phyloP scores from a whole-genome alignment of 2,329 filamentous ascomycete genomes.

The Exophiala xenobiotica region DNA sequence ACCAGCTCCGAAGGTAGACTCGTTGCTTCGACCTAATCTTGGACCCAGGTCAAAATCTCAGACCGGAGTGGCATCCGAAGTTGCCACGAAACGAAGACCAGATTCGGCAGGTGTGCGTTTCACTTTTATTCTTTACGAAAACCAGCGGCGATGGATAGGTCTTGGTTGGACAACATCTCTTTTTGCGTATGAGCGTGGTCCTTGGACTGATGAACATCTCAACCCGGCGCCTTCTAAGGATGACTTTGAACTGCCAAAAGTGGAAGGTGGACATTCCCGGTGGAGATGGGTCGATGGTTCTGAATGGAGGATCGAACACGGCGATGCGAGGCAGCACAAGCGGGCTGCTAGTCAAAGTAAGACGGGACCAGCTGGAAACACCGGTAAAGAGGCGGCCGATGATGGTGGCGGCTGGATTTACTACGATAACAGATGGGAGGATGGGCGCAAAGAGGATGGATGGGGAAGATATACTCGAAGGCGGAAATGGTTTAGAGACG shows the following conservation, averaged over 20 bases:
- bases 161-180: constrained; percentile 92
- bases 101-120: constrained; percentile 80
- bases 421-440: constrained; percentile 98
- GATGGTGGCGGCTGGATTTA: constrained; percentile 87
- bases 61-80: constrained; percentile 47
- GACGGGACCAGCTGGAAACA: constrained; percentile 26
- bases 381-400: constrained; percentile 43
- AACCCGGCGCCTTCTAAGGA: constrained; percentile 76
- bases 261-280: constrained; percentile 60
- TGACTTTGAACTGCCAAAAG: constrained; percentile 66
- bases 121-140: constrained; percentile 95
- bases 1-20: constrained; percentile 37
- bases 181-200: constrained; percentile 81
- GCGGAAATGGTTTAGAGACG: constrained; percentile 94
- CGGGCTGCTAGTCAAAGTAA: constrained; percentile 39
- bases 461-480: constrained; percentile 94
- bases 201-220: constrained; percentile 96
- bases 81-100: constrained; percentile 45
- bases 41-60: constrained; percentile 37
- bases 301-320: constrained; percentile 81
- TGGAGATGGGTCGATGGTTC: constrained; percentile 85
- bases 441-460: constrained; percentile 81
- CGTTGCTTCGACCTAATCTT: constrained; percentile 31
- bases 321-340: constrained; percentile 37
- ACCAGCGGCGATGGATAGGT: constrained; percentile 91